A percentile compares a stretch with the other conserved stretches of the same genome.
phyloP scores from a whole-genome alignment of 1,284 basidiomycete species.

The Ustilago bromivora region DNA sequence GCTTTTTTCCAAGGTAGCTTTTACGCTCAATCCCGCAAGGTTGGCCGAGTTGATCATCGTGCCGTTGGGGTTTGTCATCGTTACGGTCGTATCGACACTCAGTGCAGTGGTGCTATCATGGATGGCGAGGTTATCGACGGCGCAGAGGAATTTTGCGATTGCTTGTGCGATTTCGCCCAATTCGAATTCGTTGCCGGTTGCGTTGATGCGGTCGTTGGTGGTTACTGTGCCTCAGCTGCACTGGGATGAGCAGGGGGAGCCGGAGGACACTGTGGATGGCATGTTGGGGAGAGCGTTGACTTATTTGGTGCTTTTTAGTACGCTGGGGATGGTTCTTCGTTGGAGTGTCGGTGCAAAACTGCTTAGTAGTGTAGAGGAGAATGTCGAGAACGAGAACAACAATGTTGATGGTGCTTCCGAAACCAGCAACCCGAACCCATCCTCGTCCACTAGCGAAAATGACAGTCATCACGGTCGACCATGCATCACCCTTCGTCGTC shows the following conservation, averaged over 20 bases:
- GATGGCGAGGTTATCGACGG: constrained; percentile 64
- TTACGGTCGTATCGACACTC: constrained; percentile 68
- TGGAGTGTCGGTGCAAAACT: constrained; percentile 71
- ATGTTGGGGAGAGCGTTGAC: constrained; percentile 93
- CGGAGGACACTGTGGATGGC: constrained; percentile 81
- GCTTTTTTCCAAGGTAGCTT: constrained; percentile 92
- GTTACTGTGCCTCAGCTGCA: constrained; percentile 84
- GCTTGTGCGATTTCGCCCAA: constrained; percentile 72
- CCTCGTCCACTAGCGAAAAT: constrained; percentile 12
- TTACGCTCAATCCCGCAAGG: constrained; percentile 77
- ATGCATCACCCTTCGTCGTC: constrained; percentile 48
- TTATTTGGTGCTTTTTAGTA: constrained; percentile 91
- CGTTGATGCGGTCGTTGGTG: constrained; percentile 89
- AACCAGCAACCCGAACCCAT: constrained; percentile 1
- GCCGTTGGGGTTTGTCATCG: constrained; percentile 80
- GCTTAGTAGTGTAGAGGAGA: constrained; percentile 69
- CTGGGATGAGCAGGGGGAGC: constrained; percentile 76
- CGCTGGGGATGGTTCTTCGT: constrained; percentile 81
- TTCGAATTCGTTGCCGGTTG: constrained; percentile 92
- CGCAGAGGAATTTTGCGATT: constrained; percentile 71
- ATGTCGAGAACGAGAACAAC: constrained; percentile 5
- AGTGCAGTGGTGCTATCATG: constrained; percentile 66
- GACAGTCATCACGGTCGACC: constrained; percentile 15
- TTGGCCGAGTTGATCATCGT: constrained; percentile 90
- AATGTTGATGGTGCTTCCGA: constrained; percentile 19